Percentiles rank a stretch among this genome's conserved stretches.
Evolutionary conservation across 139 green algal genomes (phyloP).

Genomic region (Deuterostichococcus epilithicus): DNA sequence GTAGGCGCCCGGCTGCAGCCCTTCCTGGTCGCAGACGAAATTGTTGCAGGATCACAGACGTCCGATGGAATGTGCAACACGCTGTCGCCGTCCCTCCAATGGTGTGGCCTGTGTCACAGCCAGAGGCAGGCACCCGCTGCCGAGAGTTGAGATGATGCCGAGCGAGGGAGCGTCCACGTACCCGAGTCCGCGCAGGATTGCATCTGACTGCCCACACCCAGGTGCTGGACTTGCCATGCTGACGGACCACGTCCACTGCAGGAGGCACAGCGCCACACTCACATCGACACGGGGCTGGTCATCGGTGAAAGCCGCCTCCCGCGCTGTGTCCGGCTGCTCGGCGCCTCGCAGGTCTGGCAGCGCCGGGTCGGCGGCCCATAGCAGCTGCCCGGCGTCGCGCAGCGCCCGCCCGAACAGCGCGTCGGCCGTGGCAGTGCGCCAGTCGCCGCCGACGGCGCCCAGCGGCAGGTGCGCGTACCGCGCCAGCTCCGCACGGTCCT

Average conservation of each 20-base stretch:
- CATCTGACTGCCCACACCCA: no score
- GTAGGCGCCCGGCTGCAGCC: no score
- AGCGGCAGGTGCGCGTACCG: constrained; percentile 85
- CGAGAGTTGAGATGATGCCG: no score
- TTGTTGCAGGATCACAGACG: background rate
- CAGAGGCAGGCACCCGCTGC: no score
- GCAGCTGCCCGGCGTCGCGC: constrained; percentile 63
- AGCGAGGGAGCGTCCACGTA: no score
- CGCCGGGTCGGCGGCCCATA: constrained; percentile 67
- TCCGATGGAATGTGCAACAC: background rate
- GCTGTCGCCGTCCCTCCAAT: background rate
- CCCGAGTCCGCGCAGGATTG: no score
- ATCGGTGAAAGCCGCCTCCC: constrained; percentile 32
- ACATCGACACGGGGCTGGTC: constrained; percentile 38
- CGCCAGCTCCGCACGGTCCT: constrained; percentile 55
- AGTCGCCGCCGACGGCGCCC: constrained; percentile 70
- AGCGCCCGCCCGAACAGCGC: constrained; percentile 72
- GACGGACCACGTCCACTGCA: no score
- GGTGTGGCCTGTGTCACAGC: background rate
- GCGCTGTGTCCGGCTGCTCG: constrained; percentile 43
- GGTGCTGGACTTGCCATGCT: no score
- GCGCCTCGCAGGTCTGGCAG: constrained; percentile 52
- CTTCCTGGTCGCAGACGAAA: no score
- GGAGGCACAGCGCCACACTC: background rate
- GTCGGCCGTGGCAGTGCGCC: constrained; percentile 66